Conservation (phyloP, 169 alveolate species). For the Babesia ovis region DNA sequence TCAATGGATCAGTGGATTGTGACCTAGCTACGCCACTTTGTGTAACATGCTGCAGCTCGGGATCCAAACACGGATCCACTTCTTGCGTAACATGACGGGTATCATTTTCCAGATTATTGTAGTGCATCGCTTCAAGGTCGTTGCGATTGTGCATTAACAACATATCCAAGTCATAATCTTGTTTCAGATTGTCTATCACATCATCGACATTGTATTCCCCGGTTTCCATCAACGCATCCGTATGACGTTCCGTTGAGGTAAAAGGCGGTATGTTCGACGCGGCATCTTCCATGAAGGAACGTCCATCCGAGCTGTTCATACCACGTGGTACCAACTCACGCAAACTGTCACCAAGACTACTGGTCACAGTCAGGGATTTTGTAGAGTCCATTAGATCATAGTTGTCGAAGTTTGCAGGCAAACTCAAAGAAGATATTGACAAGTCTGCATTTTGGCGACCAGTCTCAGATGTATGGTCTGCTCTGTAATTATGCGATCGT, state of each 20-base stretch:
- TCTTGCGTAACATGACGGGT: constrained; percentile 3
- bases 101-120: neutral
- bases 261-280: neutral
- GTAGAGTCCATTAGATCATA: neutral
- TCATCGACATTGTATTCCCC: neutral
- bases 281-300: neutral
- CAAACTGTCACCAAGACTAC: neutral
- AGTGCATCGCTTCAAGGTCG: neutral
- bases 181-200: neutral
- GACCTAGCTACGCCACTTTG: constrained; percentile 9
- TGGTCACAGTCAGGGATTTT: neutral
- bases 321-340: neutral
- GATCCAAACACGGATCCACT: neutral
- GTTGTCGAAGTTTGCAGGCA: neutral
- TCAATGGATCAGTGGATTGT: constrained; percentile 12
- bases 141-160: neutral
- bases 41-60: neutral
- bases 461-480: neutral
- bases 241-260: neutral
- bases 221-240: neutral
- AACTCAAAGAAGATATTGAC: neutral
- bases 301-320: neutral
- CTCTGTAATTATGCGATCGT: neutral
- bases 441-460: neutral
- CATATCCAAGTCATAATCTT: neutral